Percentiles rank a stretch among this genome's conserved stretches.
Evolutionary conservation across 2,329 filamentous ascomycete species (phyloP).

Genomic region (Botryotinia convoluta): DNA sequence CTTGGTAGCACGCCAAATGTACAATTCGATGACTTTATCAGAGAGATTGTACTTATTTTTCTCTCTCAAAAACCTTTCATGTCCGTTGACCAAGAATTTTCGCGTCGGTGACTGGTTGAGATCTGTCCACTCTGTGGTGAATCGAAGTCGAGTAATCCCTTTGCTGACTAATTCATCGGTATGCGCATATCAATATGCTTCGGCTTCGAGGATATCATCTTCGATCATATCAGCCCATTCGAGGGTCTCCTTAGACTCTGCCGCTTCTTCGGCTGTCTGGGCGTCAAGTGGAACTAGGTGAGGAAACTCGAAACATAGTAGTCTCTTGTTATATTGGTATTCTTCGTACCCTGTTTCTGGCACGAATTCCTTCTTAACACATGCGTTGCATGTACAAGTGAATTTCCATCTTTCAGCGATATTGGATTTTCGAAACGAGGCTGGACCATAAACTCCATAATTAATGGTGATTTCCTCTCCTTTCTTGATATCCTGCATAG

Average conservation of each 20-base stretch:
- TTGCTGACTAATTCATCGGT: background rate
- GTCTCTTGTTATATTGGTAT: background rate
- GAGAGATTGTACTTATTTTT: background rate
- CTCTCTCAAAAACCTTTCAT: background rate
- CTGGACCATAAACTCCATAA: background rate
- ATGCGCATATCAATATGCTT: background rate
- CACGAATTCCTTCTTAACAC: background rate
- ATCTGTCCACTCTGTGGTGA: background rate
- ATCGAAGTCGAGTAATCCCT: background rate
- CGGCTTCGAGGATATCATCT: background rate
- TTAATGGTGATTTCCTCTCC: background rate
- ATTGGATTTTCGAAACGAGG: fast-evolving
- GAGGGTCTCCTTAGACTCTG: fast-evolving
- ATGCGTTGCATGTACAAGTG: background rate
- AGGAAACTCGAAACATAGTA: background rate
- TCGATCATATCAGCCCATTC: background rate
- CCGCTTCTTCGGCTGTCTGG: background rate
- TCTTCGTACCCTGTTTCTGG: background rate
- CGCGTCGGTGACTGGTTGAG: background rate
- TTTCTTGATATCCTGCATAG: fast-evolving
- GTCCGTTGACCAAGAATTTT: background rate
- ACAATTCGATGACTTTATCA: background rate
- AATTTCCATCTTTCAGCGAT: background rate
- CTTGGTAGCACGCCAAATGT: background rate
- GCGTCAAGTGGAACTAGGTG: background rate